Evolutionary conservation across 2,329 filamentous ascomycete genomes (phyloP).

Genomic region (Rhinocladiella similis): DNA sequence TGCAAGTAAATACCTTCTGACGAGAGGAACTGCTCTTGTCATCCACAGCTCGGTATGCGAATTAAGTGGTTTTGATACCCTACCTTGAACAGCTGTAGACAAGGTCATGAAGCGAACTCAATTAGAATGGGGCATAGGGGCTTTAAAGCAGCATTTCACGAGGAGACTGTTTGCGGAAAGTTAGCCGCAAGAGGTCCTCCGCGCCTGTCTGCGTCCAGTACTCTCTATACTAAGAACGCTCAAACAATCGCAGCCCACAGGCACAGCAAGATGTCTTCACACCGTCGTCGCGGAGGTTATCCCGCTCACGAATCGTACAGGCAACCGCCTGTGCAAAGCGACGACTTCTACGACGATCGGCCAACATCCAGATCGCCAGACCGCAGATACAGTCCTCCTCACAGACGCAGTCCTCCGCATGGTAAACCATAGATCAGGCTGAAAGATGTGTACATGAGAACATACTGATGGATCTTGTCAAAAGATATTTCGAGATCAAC

Average conservation of each 20-base stretch:
- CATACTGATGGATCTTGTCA: slow-evolving; percentile 40
- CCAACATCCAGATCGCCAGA: slow-evolving; percentile 42
- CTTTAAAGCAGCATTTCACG: background rate
- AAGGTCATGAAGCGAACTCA: too few relatives aligned
- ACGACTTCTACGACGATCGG: slow-evolving; percentile 49
- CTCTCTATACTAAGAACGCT: background rate
- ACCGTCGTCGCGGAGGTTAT: slow-evolving; percentile 20
- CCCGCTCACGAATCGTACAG: slow-evolving; percentile 19
- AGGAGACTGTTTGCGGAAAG: background rate
- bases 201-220: background rate
- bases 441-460: slow-evolving; percentile 28
- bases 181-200: background rate
- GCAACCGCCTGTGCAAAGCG: slow-evolving; percentile 34
- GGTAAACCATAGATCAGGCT: slow-evolving; percentile 38
- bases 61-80: too few relatives aligned
- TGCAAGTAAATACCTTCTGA: too few relatives aligned
- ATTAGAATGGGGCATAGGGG: background rate
- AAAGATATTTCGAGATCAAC: slow-evolving; percentile 42
- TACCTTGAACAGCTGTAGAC: too few relatives aligned
- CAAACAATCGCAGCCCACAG: background rate
- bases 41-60: too few relatives aligned
- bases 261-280: slow-evolving; percentile 23
- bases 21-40: too few relatives aligned
- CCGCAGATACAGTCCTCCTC: slow-evolving; percentile 38
- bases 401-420: slow-evolving; percentile 48